phyloP scores from a whole-genome alignment of 306 rosid genomes.

The Corylus heterophylla region DNA sequence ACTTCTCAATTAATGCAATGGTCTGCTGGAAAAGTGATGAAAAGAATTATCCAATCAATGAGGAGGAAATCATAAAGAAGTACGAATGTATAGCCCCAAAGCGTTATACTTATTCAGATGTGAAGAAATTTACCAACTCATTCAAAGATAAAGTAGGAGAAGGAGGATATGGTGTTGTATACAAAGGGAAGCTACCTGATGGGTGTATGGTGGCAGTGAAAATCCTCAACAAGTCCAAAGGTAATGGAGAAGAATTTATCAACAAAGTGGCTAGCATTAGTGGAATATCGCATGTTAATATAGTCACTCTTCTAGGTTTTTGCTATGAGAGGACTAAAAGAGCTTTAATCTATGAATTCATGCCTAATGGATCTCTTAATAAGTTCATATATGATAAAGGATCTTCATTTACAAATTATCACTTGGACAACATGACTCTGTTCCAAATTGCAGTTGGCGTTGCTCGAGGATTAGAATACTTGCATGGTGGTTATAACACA shows the following conservation, averaged over 20 bases:
- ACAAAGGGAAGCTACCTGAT: conserved; percentile 33
- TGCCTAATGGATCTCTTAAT: conserved; percentile 46
- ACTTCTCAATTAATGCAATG: not conserved
- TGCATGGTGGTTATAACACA: conserved; percentile 15
- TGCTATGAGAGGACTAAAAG: conserved; percentile 34
- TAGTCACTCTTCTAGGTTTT: conserved; percentile 44
- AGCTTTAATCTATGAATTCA: conserved; percentile 42
- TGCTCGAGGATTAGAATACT: conserved; percentile 45
- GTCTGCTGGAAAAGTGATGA: not conserved
- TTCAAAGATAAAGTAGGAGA: conserved; percentile 29
- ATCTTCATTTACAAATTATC: conserved; percentile 3
- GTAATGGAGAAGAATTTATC: conserved; percentile 42
- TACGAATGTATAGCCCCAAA: conserved; percentile 19
- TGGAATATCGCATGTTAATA: conserved; percentile 39
- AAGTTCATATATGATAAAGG: conserved; percentile 15
- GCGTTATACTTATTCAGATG: conserved; percentile 20
- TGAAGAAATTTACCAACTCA: conserved; percentile 32
- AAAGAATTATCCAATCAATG: not conserved
- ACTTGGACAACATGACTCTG: conserved; percentile 15
- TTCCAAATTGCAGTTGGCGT: conserved; percentile 32
- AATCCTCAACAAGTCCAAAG: conserved; percentile 22
- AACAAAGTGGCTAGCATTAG: conserved; percentile 50
- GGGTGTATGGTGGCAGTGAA: conserved; percentile 42
- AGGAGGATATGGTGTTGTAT: conserved; percentile 49
- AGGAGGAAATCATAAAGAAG: conserved; percentile 7